These are phyloP conservation scores for Tolypocladium endophyticum DNA, from an alignment of 2,329 filamentous ascomycete species.

Conservation along the genomic window DNA sequence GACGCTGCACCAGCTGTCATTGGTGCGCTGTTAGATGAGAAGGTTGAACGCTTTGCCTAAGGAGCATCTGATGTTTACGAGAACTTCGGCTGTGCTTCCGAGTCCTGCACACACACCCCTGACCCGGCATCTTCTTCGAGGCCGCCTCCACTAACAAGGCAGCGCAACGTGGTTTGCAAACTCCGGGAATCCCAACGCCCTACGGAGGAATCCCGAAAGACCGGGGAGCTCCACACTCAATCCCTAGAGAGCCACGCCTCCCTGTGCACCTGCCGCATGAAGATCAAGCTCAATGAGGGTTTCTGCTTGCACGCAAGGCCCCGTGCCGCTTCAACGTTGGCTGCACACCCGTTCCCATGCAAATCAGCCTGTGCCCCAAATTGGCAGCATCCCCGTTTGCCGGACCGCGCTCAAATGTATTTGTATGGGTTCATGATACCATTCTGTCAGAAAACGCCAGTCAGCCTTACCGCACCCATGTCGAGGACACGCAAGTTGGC, in stretches of 20 bases:
- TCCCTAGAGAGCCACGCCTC: background rate
- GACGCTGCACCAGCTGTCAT: conserved; percentile 2
- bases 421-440: conserved; percentile 99
- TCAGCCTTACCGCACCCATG: conserved; percentile 12
- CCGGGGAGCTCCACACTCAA: background rate
- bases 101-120: background rate
- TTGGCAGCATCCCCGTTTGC: background rate
- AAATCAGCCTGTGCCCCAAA: background rate
- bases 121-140: background rate
- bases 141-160: conserved; percentile 1
- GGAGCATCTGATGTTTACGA: background rate
- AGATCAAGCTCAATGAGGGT: background rate
- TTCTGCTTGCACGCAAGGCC: background rate
- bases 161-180: background rate
- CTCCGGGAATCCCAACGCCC: background rate
- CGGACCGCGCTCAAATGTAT: conserved; percentile 51
- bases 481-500: background rate
- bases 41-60: background rate
- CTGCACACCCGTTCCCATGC: background rate
- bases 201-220: background rate
- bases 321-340: background rate
- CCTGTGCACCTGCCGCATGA: background rate
- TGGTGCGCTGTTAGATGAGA: background rate
- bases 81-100: conserved; percentile 1
- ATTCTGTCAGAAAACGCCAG: conserved; percentile 46